Base-by-base conservation (phyloP, 805 yeast genomes). In the Schwanniomyces pseudopolymorphus region DNA sequence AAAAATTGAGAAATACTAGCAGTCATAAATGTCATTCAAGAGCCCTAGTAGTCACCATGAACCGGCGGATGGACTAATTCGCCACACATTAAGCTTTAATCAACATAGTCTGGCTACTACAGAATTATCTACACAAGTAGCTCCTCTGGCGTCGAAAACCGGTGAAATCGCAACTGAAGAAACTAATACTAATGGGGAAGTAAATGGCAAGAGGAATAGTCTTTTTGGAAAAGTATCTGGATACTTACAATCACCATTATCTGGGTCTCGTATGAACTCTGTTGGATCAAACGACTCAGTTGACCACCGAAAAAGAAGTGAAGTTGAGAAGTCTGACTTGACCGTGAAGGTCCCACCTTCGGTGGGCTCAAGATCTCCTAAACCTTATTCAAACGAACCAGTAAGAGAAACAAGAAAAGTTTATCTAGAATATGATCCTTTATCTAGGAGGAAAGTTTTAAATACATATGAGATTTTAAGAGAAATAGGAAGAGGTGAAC, bases 401-500 rank as follows among this genome's bases (percentile, higher is more conserved):
- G 97, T 91, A 5, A 89, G 87, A 59, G 97, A 92, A 62, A 91
- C 97, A 1, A 83, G 79, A 48, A 79, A 79, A 48, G 88, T 94
- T 13, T 80, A 77, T 28, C 77, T 92, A 33, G 96, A 91, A 55
- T 90, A 89, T 67, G 96, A 94, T 64, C 97, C 98, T 0, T 78
- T 86, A 4, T 82, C 85, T 1, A 83, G 85, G 50, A 80, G 94
- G 42, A 87, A 91, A 61, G 82, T 85, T 28, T 74, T 94, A 50
- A 94, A 94, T 67, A 83, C 95, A 0, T 94, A 91, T 62, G 99
- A 94, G 65, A 87, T 94, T 31, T 67, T 90, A 25, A 75, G 79
- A 21, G 97, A 91, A 67, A 74, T 94, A 24, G 99, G 99, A 9
- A 77, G 87, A 28, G 99, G 99, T n/a, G 96, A 91, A 64, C 98